phyloP scores from a whole-genome alignment of 164 flowering plant genomes.

The grape (Vitis vinifera) region DNA sequence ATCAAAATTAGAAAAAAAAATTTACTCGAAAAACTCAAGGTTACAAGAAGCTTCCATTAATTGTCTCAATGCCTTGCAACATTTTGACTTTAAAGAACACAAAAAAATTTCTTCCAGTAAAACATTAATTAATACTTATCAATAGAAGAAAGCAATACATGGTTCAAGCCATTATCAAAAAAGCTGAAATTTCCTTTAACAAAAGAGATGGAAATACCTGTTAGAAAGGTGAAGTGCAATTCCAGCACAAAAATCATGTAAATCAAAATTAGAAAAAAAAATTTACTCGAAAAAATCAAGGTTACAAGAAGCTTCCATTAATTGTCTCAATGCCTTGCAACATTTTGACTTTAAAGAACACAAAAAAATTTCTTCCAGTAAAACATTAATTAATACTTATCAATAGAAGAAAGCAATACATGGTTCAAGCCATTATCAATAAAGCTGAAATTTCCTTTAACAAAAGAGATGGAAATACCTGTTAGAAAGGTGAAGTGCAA shows the following conservation, averaged over 20 bases:
- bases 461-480: conserved; percentile 2
- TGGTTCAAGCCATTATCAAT: too few relatives aligned
- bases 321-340: neutral
- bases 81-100: neutral
- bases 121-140: neutral
- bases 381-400: neutral
- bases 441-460: neutral
- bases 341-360: neutral
- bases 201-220: conserved; percentile 48
- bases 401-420: neutral
- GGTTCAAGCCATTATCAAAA: too few relatives aligned
- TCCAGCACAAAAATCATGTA: neutral
- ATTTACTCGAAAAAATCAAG: neutral
- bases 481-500: neutral
- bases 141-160: neutral
- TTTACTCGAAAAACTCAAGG: neutral
- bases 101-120: neutral
- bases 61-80: neutral
- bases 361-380: neutral
- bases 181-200: neutral
- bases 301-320: neutral
- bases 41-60: neutral
- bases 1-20: neutral
- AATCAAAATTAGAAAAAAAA: neutral
- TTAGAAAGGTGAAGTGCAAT: neutral